A percentile compares a stretch with the other conserved stretches of the same genome.
These are phyloP conservation scores for Dryas integrifolia DNA, from an alignment of 331 rosid species.

Conservation along the genomic window DNA sequence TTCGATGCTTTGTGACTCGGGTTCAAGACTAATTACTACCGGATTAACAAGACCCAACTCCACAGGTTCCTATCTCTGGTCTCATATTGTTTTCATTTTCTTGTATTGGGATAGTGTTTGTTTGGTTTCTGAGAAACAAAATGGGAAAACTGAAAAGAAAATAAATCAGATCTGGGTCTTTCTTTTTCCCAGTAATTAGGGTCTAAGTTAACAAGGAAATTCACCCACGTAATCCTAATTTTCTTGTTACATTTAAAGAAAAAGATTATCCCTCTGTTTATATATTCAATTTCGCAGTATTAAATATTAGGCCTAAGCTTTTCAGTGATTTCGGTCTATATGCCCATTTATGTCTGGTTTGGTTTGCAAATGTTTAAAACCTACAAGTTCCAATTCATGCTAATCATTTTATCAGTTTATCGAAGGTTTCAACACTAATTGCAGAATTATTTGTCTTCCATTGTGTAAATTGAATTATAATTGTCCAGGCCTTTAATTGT, in stretches of 20 bases:
- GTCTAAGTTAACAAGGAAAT: background rate
- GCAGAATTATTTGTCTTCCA: background rate
- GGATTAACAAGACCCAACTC: constrained; percentile 55
- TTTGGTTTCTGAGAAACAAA: constrained; percentile 16
- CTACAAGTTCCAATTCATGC: background rate
- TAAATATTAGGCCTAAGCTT: background rate
- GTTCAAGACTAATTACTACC: constrained; percentile 46
- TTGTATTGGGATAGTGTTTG: constrained; percentile 9
- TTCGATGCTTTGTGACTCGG: constrained; percentile 55
- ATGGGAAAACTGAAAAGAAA: background rate
- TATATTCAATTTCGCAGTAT: background rate
- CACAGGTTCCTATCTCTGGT: constrained; percentile 28
- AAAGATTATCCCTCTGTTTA: background rate
- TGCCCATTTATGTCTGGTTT: background rate
- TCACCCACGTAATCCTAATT: background rate
- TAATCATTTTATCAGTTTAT: background rate
- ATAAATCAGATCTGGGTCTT: background rate
- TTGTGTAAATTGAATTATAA: background rate
- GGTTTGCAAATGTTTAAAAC: background rate
- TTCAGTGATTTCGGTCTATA: background rate
- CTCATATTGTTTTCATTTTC: background rate
- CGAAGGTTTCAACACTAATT: background rate
- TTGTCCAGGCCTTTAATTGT: background rate
- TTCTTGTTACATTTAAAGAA: background rate
- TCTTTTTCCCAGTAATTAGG: background rate